Evolutionary conservation across 352 stramenopile genomes (phyloP).

Genomic region (Pythium volutum): DNA sequence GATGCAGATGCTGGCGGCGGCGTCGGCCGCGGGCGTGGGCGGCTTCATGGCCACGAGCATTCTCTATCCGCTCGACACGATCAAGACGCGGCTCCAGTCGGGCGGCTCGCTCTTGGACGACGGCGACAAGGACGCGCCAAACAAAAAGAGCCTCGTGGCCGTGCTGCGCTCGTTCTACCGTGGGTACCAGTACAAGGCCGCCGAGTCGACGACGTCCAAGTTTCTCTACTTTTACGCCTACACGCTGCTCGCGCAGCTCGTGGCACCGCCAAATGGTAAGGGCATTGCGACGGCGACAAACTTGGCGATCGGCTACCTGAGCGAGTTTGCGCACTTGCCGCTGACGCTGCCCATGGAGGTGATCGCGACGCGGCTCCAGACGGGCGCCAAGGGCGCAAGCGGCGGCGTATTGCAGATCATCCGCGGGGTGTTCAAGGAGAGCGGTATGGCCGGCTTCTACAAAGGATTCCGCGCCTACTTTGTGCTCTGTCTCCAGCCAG

Average conservation of each 20-base stretch:
- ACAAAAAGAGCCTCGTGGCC: slow-evolving; percentile 29
- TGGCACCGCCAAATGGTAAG: slow-evolving; percentile 52
- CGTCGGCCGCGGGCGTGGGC: slow-evolving; percentile 69
- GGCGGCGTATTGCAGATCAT: slow-evolving; percentile 60
- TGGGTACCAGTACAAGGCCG: slow-evolving; percentile 83
- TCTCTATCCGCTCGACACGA: slow-evolving; percentile 82
- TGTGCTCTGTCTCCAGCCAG: slow-evolving; percentile 95
- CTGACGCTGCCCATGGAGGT: slow-evolving; percentile 88
- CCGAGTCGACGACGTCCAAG: slow-evolving; percentile 82
- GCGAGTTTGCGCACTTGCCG: slow-evolving; percentile 73
- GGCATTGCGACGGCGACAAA: slow-evolving; percentile 66
- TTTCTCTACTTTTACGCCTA: slow-evolving; percentile 91
- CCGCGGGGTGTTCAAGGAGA: slow-evolving; percentile 63
- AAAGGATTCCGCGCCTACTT: slow-evolving; percentile 90
- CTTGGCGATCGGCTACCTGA: slow-evolving; percentile 79
- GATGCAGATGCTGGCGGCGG: slow-evolving; percentile 78
- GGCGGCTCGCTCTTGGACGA: slow-evolving; percentile 50
- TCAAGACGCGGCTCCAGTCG: slow-evolving; percentile 89
- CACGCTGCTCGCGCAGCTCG: slow-evolving; percentile 70
- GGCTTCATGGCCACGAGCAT: slow-evolving; percentile 75
- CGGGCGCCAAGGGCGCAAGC: slow-evolving; percentile 35
- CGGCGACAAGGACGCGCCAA: slow-evolving; percentile 20
- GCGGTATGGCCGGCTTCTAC: slow-evolving; percentile 72
- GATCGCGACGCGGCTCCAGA: slow-evolving; percentile 85
- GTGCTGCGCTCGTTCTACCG: slow-evolving; percentile 70